A percentile compares a stretch with the other conserved stretches of the same genome.
Evolutionary conservation across 2,329 filamentous ascomycete genomes (phyloP).

Genomic region (Bipolaris cookei): DNA sequence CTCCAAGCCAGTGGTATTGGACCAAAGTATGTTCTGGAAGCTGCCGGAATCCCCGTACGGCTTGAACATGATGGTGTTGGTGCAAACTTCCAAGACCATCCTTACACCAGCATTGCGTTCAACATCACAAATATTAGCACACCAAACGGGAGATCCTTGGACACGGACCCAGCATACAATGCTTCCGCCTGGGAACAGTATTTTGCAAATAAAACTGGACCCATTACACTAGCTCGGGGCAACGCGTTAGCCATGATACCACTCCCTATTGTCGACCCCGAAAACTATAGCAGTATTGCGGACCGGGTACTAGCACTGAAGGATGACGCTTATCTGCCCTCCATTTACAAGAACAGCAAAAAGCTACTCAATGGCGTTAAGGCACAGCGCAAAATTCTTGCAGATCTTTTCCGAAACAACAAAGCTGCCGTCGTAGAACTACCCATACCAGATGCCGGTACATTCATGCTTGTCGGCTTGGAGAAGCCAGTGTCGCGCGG

Average conservation of each 20-base stretch:
- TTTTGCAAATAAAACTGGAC: constrained; percentile 33
- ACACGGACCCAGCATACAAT: constrained; percentile 35
- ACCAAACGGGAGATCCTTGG: constrained; percentile 30
- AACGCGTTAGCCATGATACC: constrained; percentile 37
- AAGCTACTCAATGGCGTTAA: constrained; percentile 33
- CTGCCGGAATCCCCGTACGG: constrained; percentile 34
- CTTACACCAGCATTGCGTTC: constrained; percentile 30
- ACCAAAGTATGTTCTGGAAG: constrained; percentile 34
- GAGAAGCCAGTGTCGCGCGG: constrained; percentile 52
- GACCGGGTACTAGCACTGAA: constrained; percentile 17
- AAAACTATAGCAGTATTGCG: constrained; percentile 26
- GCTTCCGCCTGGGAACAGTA: constrained; percentile 40
- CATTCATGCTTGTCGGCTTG: constrained; percentile 33
- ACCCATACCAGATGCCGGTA: constrained; percentile 45
- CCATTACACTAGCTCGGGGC: constrained; percentile 34
- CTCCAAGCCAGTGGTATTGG: constrained; percentile 43
- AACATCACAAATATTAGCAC: constrained; percentile 27
- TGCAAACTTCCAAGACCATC: constrained; percentile 46
- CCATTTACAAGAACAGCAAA: constrained; percentile 33
- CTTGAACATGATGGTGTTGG: constrained; percentile 41
- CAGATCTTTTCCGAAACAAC: constrained; percentile 27
- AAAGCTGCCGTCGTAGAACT: constrained; percentile 37
- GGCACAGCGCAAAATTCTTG: constrained; percentile 40
- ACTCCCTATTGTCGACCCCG: constrained; percentile 31
- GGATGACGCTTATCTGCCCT: constrained; percentile 28